Base-by-base conservation (phyloP, 2,329 filamentous ascomycete species). In the Cercospora janseana region DNA sequence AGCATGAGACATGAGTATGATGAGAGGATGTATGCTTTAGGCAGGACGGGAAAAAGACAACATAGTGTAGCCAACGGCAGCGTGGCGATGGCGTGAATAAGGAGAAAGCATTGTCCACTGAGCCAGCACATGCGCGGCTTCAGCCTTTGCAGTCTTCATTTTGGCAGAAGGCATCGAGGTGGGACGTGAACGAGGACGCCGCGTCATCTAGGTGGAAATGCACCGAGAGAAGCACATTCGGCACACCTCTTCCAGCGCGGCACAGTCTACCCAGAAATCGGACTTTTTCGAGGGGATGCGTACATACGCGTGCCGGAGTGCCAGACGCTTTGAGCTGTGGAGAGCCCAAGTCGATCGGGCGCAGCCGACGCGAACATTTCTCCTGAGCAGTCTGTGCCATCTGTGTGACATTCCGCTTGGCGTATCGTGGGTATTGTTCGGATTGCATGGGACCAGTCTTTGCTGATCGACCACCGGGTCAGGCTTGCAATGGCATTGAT, bases 191-290 rank as follows among this genome's bases (percentile, higher is more conserved):
- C 29, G 4, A 32, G 7, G 31, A 27, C 26, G 41, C 41, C 41
- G 41, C 41, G 41, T 44, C 26, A 43, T 43, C 40, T 29, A 18
- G 15, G 15, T 43, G 40, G 23, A 29, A 43, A 21, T 29, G 15
- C 13, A 18, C 40, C 28, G 24, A 43, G 28, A 29, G 24, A 27
- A 43, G 26, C 15, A 27, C 10, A 16, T 31, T 18, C 15, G 41
- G 41, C 41, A 31, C 12, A 16, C 21, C 1, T 38, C 9, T 21
- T 37, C 44, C 44, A 28, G 21, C 38, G 40, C 29, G 41, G 38
- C 23, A 23, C 21, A n/a, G 18, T 24, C 24, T n/a, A n/a, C 13
- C 18, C 12, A 13, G n/a, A 23, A 9, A 15, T 38, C 20, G n/a
- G 16, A 15, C n/a, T 13, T 38, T n/a, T n/a, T n/a, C n/a, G 28